A percentile compares a stretch with the other conserved stretches of the same genome.
These are phyloP conservation scores for Peronospora destructor DNA, from an alignment of 352 stramenopile species.

Conservation along the genomic window DNA sequence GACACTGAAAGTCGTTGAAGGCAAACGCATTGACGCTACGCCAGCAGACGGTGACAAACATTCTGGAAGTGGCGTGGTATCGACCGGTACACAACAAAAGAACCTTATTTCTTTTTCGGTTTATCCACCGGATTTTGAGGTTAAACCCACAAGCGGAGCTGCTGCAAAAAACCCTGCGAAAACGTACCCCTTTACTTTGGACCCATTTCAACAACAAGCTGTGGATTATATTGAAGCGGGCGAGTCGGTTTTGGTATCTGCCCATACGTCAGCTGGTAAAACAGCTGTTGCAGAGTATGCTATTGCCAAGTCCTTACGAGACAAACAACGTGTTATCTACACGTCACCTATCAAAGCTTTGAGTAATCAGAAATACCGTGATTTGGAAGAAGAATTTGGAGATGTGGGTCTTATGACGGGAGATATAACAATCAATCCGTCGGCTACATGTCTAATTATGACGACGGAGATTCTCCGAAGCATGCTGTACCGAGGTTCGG, in stretches of 20 bases:
- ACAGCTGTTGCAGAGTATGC: conserved; percentile 97
- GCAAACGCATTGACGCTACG: conserved; percentile 69
- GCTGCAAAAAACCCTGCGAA: conserved; percentile 88
- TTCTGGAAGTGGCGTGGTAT: conserved; percentile 51
- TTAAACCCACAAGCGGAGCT: conserved; percentile 39
- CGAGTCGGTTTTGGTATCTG: conserved; percentile 97
- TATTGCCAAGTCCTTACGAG: conserved; percentile 94
- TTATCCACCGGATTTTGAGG: conserved; percentile 69
- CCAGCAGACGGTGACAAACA: conserved; percentile 34
- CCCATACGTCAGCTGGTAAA: conserved; percentile 97
- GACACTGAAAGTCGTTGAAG: conserved; percentile 57
- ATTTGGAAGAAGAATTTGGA: conserved; percentile 91
- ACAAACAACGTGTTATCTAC: conserved; percentile 95
- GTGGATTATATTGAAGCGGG: conserved; percentile 94
- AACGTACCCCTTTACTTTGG: conserved; percentile 95
- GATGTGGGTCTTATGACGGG: conserved; percentile 99
- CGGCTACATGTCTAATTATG: conserved; percentile 96
- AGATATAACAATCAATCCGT: conserved; percentile 99
- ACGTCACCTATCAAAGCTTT: conserved; percentile 99
- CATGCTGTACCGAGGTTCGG: conserved; percentile 98
- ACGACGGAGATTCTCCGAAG: conserved; percentile 95
- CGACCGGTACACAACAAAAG: conserved; percentile 92
- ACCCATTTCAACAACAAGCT: conserved; percentile 97
- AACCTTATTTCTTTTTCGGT: conserved; percentile 93
- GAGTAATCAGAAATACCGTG: conserved; percentile 99